Conservation (phyloP, 2,329 filamentous ascomycete genomes). For the Ascochyta rabiei region DNA sequence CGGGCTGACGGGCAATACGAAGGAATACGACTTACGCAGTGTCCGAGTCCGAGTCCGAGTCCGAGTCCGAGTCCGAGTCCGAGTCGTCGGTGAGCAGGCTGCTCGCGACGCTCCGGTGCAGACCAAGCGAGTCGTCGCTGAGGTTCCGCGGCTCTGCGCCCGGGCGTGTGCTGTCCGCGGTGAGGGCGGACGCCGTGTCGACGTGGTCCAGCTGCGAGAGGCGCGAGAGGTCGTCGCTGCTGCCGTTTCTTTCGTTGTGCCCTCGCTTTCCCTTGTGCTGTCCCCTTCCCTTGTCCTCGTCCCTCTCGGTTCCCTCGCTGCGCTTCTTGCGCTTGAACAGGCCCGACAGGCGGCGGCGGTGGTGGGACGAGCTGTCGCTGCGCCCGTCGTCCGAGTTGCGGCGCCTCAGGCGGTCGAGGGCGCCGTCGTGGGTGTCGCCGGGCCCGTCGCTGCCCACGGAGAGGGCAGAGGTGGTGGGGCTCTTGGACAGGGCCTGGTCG, state of each 20-base stretch:
- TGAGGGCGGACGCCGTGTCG: conserved; percentile 1
- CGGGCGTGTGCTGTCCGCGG: conserved; percentile 19
- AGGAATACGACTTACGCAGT: conserved; percentile 50
- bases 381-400: conserved; percentile 49
- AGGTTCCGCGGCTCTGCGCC: conserved; percentile 23
- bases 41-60: conserved; percentile 58
- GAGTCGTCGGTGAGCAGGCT: conserved; percentile 59
- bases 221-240: conserved; percentile 38
- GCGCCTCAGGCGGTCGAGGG: conserved; percentile 49
- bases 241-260: no score
- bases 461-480: conserved; percentile 36
- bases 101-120: conserved; percentile 54
- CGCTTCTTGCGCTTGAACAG: conserved; percentile 57
- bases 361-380: conserved; percentile 49
- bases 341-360: conserved; percentile 57
- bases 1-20: conserved; percentile 17
- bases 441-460: conserved; percentile 40
- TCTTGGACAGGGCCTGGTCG: conserved; percentile 27
- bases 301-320: no score
- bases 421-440: conserved; percentile 46
- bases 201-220: not conserved
- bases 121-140: conserved; percentile 51
- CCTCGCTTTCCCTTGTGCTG: conserved; percentile 34
- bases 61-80: conserved; percentile 56
- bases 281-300: no score